Evolutionary conservation across 179 eudicot genomes (phyloP), one percentile per base, ranked within the genome.

Genomic region (Silene vulgaris): DNA sequence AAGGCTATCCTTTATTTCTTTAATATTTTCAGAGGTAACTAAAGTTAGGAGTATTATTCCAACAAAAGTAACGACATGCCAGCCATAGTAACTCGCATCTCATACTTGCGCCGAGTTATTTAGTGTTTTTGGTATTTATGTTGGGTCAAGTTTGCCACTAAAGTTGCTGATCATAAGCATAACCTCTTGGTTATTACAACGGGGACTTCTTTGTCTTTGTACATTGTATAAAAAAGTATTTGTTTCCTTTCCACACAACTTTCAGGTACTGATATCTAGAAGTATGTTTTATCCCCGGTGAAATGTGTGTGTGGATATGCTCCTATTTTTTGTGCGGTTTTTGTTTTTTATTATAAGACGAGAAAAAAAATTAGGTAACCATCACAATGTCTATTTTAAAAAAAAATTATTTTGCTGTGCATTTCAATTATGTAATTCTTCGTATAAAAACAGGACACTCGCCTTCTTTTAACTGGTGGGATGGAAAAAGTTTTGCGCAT

Each of bases 401-500:
- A 5, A 35, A 5, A 0, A 35, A 5, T 5, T 35, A 35, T 35
- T 50, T 17, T 69, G 65, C 26, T 4, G 65, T 2, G 29, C 30
- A 7, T 37, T 20, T 35, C 5, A 29, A 3, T 26, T 29, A 4
- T 57, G 50, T 35, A 35, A 40, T 45, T 32, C 35, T 29, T 45
- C 60, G 8, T n/a, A 11, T 78, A 71, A 76, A 19, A 73, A 71
- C 87, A 94, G 98, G 96, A 89, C 70, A 83, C 96, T 30, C 77
- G 82, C 74, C 77, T 77, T 21, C 89, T 94, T 32, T 87, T 94
- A 56, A 94, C 97, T 23, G 98, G 98, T 77, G 98, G 98, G 66
- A 73, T 90, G 85, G 98, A 94, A 80, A 94, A 94, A 85, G 78
- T 85, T 67, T 89, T 94, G 65, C 96, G 97, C 30, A 87, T 92